These are phyloP conservation scores for Pythium rhizo-oryzae DNA, from an alignment of 352 stramenopile genomes.

Conservation along the genomic window DNA sequence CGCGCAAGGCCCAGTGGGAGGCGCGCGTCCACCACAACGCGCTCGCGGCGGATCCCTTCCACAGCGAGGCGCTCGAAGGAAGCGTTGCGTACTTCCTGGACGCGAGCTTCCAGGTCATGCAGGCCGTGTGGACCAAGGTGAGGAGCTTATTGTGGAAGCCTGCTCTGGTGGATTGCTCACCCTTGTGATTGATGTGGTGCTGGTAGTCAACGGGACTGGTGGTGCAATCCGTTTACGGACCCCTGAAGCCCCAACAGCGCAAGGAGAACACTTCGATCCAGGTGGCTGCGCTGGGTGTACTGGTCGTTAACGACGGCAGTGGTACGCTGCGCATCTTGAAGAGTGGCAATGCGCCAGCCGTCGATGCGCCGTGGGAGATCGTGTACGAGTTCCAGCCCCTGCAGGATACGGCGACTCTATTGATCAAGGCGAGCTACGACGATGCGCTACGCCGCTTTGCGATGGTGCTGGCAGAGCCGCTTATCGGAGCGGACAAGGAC, in stretches of 20 bases:
- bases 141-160: background rate
- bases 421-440: slow-evolving; percentile 56
- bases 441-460: slow-evolving; percentile 42
- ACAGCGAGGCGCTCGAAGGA: slow-evolving; percentile 30
- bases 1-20: slow-evolving; percentile 79
- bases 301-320: slow-evolving; percentile 68
- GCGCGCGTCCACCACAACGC: slow-evolving; percentile 70
- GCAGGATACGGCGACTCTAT: slow-evolving; percentile 36
- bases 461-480: slow-evolving; percentile 47
- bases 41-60: slow-evolving; percentile 60
- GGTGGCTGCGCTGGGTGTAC: slow-evolving; percentile 57
- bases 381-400: slow-evolving; percentile 62
- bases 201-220: slow-evolving; percentile 30
- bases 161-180: no score
- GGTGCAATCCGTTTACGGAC: slow-evolving; percentile 39
- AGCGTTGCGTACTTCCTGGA: slow-evolving; percentile 72
- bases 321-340: slow-evolving; percentile 60
- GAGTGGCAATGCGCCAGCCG: slow-evolving; percentile 28
- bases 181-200: background rate
- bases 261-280: slow-evolving; percentile 67
- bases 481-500: slow-evolving; percentile 50
- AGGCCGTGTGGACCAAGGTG: slow-evolving; percentile 43
- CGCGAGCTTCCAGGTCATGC: slow-evolving; percentile 62
- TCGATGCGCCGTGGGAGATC: slow-evolving; percentile 38
- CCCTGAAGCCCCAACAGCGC: slow-evolving; percentile 40